phyloP scores from a whole-genome alignment of 371 early-diverging fungal genomes.

The Mortierella polycephala region DNA sequence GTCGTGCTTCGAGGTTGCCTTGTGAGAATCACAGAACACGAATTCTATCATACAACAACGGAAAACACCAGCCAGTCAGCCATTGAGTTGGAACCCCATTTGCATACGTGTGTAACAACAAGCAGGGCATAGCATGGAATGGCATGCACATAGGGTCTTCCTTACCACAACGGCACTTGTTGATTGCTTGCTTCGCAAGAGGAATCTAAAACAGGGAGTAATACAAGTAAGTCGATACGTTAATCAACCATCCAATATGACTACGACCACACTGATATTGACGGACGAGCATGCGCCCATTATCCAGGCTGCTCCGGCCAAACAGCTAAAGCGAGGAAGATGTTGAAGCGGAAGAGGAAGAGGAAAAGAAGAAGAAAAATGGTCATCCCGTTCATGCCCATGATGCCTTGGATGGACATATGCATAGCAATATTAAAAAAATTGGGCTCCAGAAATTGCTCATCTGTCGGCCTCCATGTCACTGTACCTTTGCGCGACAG shows the following conservation, averaged over 20 bases:
- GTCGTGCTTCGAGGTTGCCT: conserved; percentile 79
- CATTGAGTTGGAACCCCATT: background rate
- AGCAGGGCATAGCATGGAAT: background rate
- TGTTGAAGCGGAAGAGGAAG: no score
- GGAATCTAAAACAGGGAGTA: conserved; percentile 63
- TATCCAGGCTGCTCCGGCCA: no score
- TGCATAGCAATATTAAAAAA: background rate
- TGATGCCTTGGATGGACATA: conserved; percentile 2
- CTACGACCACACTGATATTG: background rate
- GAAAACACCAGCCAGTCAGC: background rate
- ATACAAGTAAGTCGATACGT: background rate
- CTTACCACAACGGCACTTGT: conserved; percentile 82
- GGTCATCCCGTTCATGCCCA: background rate
- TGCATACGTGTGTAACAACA: background rate
- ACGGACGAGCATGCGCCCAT: conserved; percentile 7
- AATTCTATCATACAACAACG: conserved; percentile 56
- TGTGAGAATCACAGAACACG: conserved; percentile 85
- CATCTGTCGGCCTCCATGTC: background rate
- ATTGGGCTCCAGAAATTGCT: conserved; percentile 19
- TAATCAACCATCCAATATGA: background rate
- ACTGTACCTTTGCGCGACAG: conserved; percentile 73
- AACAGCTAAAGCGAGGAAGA: no score
- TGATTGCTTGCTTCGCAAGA: conserved; percentile 83
- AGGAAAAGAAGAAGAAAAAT: background rate
- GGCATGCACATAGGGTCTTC: background rate